Evolutionary conservation across 78 protist genomes (phyloP).

Genomic region (Dictyostelium citrinum): DNA sequence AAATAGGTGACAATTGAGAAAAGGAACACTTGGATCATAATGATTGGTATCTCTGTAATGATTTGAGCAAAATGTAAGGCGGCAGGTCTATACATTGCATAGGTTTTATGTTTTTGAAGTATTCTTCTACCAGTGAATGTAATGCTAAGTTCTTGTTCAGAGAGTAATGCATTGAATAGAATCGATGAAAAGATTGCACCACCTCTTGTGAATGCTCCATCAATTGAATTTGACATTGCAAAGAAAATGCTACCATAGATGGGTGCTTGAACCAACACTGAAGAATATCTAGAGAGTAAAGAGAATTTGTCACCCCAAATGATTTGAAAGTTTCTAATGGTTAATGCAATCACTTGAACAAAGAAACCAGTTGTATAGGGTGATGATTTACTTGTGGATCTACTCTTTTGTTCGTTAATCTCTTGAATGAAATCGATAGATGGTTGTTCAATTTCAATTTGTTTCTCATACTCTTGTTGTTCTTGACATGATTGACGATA

Average conservation of each 20-base stretch:
- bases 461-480: constrained; percentile 6
- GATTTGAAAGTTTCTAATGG: constrained; percentile 40
- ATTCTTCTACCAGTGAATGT: constrained; percentile 61
- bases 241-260: constrained; percentile 65
- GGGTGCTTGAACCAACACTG: constrained; percentile 33
- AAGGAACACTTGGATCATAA: constrained; percentile 58
- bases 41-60: constrained; percentile 53
- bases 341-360: constrained; percentile 54
- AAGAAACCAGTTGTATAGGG: constrained; percentile 29
- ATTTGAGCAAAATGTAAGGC: constrained; percentile 75
- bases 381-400: constrained; percentile 6
- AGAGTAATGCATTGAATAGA: constrained; percentile 46
- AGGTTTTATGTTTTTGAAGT: constrained; percentile 58
- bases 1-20: constrained; percentile 46
- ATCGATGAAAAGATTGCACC: constrained; percentile 54
- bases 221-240: not conserved
- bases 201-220: constrained; percentile 67
- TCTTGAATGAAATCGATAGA: constrained; percentile 31
- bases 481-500: not conserved
- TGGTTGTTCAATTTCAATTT: constrained; percentile 40
- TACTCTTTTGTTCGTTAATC: constrained; percentile 8
- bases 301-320: constrained; percentile 63
- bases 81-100: constrained; percentile 69
- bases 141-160: constrained; percentile 57
- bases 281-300: constrained; percentile 27